Percentiles rank a stretch among this genome's conserved stretches.
Conservation (phyloP, 140 eudicot species). For the Bidens hawaiensis region DNA sequence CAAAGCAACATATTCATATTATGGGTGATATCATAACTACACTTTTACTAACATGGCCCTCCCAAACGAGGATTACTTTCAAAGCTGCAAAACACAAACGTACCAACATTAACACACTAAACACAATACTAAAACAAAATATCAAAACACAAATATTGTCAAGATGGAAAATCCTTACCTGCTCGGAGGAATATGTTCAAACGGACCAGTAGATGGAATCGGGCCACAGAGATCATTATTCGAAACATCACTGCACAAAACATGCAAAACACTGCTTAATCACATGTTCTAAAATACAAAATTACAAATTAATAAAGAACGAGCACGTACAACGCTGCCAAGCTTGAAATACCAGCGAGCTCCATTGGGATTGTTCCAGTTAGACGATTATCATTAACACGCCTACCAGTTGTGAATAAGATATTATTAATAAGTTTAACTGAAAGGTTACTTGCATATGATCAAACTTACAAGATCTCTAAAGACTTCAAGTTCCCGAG, state of each 20-base stretch:
- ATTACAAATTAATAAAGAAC: not conserved
- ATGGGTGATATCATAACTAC: constrained; percentile 27
- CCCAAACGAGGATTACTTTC: constrained; percentile 93
- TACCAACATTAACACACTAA: constrained; percentile 1
- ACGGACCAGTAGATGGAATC: constrained; percentile 82
- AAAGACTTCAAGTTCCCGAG: constrained; percentile 76
- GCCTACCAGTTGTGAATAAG: constrained; percentile 42
- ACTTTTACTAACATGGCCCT: constrained; percentile 70
- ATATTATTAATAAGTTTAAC: constrained; percentile 9
- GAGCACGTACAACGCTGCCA: constrained; percentile 91
- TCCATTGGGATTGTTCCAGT: constrained; percentile 79
- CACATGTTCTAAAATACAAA: no score
- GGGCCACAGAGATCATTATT: constrained; percentile 86
- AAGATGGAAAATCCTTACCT: constrained; percentile 49
- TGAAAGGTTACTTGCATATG: not conserved
- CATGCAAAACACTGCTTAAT: not conserved
- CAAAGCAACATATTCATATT: constrained; percentile 24
- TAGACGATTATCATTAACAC: constrained; percentile 71
- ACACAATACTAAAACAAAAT: not conserved
- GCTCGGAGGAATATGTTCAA: constrained; percentile 86
- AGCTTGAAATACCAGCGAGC: constrained; percentile 50
- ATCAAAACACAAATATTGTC: not conserved
- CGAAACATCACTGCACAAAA: constrained; percentile 75
- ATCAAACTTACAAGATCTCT: constrained; percentile 74
- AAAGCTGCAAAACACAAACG: constrained; percentile 55